A percentile compares a stretch with the other conserved stretches of the same genome.
phyloP scores from a whole-genome alignment of 306 rosid genomes.

The Sechiopsis laciniata region DNA sequence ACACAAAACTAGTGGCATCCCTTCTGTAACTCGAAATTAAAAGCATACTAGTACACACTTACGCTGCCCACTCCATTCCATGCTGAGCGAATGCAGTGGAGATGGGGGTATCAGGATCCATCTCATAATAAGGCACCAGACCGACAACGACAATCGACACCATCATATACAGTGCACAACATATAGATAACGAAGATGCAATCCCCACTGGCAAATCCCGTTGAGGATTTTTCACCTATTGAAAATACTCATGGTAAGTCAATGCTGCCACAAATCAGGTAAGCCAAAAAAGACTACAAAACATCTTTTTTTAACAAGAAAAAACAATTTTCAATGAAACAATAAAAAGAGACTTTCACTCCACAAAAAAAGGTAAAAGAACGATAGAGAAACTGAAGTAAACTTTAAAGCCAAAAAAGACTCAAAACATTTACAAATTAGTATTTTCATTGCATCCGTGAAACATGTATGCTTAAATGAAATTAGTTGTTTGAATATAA shows the following conservation, averaged over 20 bases:
- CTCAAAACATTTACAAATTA: not conserved
- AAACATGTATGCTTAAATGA: not conserved
- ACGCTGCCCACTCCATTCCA: constrained; percentile 95
- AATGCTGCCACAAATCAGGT: not conserved
- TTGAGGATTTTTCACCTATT: constrained; percentile 87
- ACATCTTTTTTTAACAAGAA: no score
- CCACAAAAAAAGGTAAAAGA: no score
- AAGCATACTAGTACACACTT: constrained; percentile 33
- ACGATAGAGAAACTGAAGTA: no score
- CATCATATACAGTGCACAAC: constrained; percentile 84
- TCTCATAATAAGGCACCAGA: constrained; percentile 76
- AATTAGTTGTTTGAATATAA: not conserved
- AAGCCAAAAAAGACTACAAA: not conserved
- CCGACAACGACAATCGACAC: constrained; percentile 80
- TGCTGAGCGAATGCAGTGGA: constrained; percentile 71
- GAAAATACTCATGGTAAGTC: constrained; percentile 20
- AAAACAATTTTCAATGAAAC: no score
- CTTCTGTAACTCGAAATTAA: constrained; percentile 2
- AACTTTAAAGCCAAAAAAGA: not conserved
- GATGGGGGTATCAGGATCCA: constrained; percentile 92
- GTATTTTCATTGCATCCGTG: not conserved
- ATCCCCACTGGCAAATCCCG: constrained; percentile 88
- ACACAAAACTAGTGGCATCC: not conserved
- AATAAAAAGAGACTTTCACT: no score
- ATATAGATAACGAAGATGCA: constrained; percentile 58